phyloP scores from a whole-genome alignment of 2,329 filamentous ascomycete species.

The Exophiala viscosa region DNA sequence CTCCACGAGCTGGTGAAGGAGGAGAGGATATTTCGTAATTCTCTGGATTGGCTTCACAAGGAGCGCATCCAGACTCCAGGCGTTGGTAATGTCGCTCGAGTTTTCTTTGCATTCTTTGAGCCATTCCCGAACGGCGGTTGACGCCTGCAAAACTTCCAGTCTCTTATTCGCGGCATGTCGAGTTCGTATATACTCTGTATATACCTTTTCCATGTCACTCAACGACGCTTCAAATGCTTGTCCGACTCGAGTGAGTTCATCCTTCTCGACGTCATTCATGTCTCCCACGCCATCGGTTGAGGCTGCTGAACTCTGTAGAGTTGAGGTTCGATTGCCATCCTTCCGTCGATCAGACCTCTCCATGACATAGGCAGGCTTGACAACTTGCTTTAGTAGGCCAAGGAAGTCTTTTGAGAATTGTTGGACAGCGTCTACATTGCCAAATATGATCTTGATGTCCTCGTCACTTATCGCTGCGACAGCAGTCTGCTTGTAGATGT shows the following conservation, averaged over 20 bases:
- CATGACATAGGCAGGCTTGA: conserved; percentile 73
- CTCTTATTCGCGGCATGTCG: conserved; percentile 62
- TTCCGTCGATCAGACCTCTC: conserved; percentile 52
- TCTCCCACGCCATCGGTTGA: conserved; percentile 35
- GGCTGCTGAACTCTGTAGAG: conserved; percentile 43
- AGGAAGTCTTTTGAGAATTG: conserved; percentile 79
- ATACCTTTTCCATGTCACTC: conserved; percentile 60
- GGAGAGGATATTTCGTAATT: conserved; percentile 85
- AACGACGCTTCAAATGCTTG: conserved; percentile 56
- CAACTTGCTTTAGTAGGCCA: conserved; percentile 73
- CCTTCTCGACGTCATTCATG: conserved; percentile 52
- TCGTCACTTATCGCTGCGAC: conserved; percentile 74
- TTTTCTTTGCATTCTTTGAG: conserved; percentile 88
- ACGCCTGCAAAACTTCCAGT: conserved; percentile 51
- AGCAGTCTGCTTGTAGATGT: conserved; percentile 95
- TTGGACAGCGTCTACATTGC: conserved; percentile 88
- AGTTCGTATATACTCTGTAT: conserved; percentile 62
- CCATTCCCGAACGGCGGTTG: conserved; percentile 71
- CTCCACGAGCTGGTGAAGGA: conserved; percentile 75
- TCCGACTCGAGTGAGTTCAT: conserved; percentile 57
- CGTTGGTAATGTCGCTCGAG: conserved; percentile 84
- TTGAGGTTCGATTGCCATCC: conserved; percentile 48
- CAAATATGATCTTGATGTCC: conserved; percentile 85
- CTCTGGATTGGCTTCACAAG: conserved; percentile 96
- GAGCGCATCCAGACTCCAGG: conserved; percentile 94